phyloP scores from a whole-genome alignment of 2,329 filamentous ascomycete genomes.

The Zasmidium citrigriseum region DNA sequence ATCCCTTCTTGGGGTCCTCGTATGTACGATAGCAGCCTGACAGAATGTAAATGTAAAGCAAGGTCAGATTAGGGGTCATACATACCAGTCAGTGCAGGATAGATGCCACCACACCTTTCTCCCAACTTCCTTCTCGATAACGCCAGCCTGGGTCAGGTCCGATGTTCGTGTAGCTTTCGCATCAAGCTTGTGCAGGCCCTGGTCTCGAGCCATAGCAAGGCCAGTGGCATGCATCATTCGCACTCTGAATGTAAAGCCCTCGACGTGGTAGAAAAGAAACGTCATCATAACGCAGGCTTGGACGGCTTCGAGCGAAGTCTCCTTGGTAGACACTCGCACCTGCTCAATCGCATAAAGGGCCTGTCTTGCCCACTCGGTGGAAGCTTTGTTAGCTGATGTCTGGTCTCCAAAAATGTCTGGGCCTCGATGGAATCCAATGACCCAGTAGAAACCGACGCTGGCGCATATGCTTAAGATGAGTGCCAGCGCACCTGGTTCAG shows the following conservation, averaged over 20 bases:
- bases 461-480: constrained; percentile 18
- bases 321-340: constrained; percentile 6
- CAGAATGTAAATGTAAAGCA: background rate
- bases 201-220: constrained; percentile 23
- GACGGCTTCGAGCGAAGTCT: constrained; percentile 25
- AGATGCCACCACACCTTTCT: constrained; percentile 34
- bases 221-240: constrained; percentile 24
- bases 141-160: constrained; percentile 10
- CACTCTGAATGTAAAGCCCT: constrained; percentile 27
- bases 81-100: constrained; percentile 28
- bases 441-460: constrained; percentile 16
- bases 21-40: constrained; percentile 35
- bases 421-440: constrained; percentile 7
- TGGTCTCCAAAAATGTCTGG: constrained; percentile 5
- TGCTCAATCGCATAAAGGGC: constrained; percentile 18
- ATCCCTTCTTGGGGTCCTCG: constrained; percentile 47
- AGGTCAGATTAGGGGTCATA: background rate
- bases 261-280: constrained; percentile 32
- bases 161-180: constrained; percentile 1
- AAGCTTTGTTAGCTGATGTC: constrained; percentile 11
- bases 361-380: constrained; percentile 15
- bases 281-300: constrained; percentile 31
- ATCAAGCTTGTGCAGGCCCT: constrained; percentile 28
- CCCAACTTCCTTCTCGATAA: constrained; percentile 28
- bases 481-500: constrained; percentile 12